phyloP scores from a whole-genome alignment of 345 rosid genomes.

The Brassica napus region DNA sequence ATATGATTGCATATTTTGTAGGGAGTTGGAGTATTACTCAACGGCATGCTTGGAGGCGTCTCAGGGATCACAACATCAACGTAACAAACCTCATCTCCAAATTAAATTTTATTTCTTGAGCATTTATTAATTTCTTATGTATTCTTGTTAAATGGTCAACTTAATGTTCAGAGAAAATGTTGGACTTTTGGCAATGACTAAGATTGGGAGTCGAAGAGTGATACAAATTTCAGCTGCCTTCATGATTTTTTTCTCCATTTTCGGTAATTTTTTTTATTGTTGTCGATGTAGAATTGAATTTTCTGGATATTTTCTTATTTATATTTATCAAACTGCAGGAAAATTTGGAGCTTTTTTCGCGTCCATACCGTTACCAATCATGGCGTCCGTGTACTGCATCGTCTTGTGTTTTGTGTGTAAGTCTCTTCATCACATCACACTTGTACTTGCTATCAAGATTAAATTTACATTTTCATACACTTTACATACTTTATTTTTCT shows the following conservation, averaged over 20 bases:
- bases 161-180: conserved; percentile 60
- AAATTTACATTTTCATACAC: neutral
- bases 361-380: conserved; percentile 63
- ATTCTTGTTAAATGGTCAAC: neutral
- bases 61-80: conserved; percentile 68
- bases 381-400: conserved; percentile 59
- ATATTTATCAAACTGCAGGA: conserved; percentile 40
- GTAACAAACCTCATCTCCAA: conserved; percentile 42
- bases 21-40: conserved; percentile 66
- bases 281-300: neutral
- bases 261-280: conserved; percentile 44
- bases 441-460: neutral
- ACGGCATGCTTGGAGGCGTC: conserved; percentile 54
- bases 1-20: conserved; percentile 33
- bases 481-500: neutral
- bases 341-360: conserved; percentile 70
- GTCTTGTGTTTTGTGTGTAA: conserved; percentile 62
- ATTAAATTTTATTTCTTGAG: neutral
- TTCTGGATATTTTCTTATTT: neutral
- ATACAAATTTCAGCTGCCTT: conserved; percentile 72
- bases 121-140: neutral
- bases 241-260: conserved; percentile 71
- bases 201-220: conserved; percentile 76
- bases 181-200: conserved; percentile 71
- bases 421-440: conserved; percentile 27